Percentiles rank a stretch among this genome's conserved stretches.
Evolutionary conservation across 805 yeast species (phyloP).

Genomic region (Suhomyces sp.): DNA sequence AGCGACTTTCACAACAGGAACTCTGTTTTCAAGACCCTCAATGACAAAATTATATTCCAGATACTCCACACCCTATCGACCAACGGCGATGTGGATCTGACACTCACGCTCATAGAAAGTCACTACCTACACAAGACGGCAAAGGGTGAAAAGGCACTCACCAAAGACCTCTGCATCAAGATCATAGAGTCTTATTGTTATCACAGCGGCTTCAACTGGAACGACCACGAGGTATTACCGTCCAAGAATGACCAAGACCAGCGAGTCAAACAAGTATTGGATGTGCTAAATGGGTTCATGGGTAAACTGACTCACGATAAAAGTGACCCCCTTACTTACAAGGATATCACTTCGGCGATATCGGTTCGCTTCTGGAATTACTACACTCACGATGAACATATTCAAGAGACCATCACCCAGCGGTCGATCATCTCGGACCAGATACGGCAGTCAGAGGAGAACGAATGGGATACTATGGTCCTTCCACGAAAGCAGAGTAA

Average conservation of each 20-base stretch:
- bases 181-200: conserved; percentile 37
- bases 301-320: conserved; percentile 12
- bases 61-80: conserved; percentile 30
- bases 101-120: conserved; percentile 33
- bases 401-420: conserved; percentile 13
- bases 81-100: conserved; percentile 37
- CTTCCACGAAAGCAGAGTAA: conserved; percentile 23
- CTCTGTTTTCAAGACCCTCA: conserved; percentile 16
- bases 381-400: conserved; percentile 22
- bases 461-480: conserved; percentile 8
- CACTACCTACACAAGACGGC: conserved; percentile 31
- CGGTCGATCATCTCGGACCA: conserved; percentile 8
- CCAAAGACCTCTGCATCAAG: conserved; percentile 30
- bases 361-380: conserved; percentile 27
- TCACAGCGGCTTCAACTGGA: conserved; percentile 10
- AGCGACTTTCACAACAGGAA: conserved; percentile 5
- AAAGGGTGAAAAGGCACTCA: conserved; percentile 31
- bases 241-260: conserved; percentile 16
- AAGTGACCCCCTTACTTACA: conserved; percentile 15
- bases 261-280: conserved; percentile 28
- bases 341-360: conserved; percentile 29
- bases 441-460: conserved; percentile 12
- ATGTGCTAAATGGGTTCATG: conserved; percentile 28
- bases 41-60: conserved; percentile 20
- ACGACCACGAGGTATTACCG: conserved; percentile 6